Evolutionary conservation across 768 basidiomycete species (phyloP), one percentile per base, ranked within the genome.

Genomic region (Lactarius tabidus): DNA sequence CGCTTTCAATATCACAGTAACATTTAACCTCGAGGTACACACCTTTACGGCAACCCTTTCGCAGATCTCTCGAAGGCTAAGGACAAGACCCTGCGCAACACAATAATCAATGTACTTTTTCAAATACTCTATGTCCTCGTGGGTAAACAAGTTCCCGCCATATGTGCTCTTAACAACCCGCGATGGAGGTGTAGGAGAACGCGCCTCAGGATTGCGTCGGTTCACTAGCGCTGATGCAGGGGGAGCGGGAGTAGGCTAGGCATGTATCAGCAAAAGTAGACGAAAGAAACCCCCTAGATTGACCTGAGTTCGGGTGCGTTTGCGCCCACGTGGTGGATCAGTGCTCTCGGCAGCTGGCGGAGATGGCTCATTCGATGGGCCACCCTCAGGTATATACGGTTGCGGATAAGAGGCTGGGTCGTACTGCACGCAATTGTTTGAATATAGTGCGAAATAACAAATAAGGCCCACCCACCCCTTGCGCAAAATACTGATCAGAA

Each of bases 61-160:
- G 70, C 92, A 94, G 54, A 94, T 94, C 74, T 94, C 92, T 52
- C 92, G 83, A 67, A 94, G 71, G 73, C 84, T 92, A 52, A 94
- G 78, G 10, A 93, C 90, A 9, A 92, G 75, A 41, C 92, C 91
- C 74, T 93, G 89, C 62, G 93, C 90, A 71, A 92, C 91, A 71
- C 92, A 94, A 70, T 92, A 94, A 70, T 93, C 90, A 54, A 94
- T 94, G 72, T 94, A 94, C 72, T 86, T 88, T 72, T 92, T 91
- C 66, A 94, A 81, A 73, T 93, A 94, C 39, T 84, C 62, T 48
- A 94, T 85, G 72, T 94, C 92, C 56, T 93, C 92, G 2, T 87
- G 81, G 0, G 92, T 94, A 71, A 94, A 94, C 43, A 93, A 74
- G 72, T 94, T 93, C 17, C 92, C 92, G 52, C 92, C 92, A 71